Base-by-base conservation (phyloP, 208 protist species). In the Wallacemonas sp. region DNA sequence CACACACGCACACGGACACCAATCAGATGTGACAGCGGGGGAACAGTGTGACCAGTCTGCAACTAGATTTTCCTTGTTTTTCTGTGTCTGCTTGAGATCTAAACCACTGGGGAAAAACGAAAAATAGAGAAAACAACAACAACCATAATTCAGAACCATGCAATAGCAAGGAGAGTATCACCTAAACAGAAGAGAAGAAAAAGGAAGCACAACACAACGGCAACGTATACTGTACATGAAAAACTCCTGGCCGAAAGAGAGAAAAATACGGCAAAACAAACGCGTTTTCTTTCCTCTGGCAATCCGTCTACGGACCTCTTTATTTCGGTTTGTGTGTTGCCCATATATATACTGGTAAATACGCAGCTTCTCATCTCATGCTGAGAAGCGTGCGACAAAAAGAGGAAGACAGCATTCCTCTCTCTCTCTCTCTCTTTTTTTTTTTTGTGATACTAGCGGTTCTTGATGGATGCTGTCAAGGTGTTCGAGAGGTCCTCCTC, bases 401-500 rank as follows among this genome's bases (percentile, higher is more conserved):
- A 62, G 39, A 62, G 62, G 44, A 55, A 46, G 39, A 61, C 61
- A 54, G 2, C 3, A 49, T 49, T 49, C 17, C 17, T 49, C 44
- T 49, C 17, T n/a, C 8, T 69, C 45, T 28, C 28, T 36, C 47
- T 60, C 19, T 53, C 14, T 41, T 41, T 41, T 41, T 41, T 41
- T 41, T 41, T 41, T 41, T 41, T 41, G 36, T 14, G 36, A 6
- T 41, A 8, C 74, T 73, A 65, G 17, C 59, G 55, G 34, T 51
- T 55, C 54, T 82, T 80, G 26, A 82, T 36, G 26, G 79, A 84
- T 4, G 83, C 79, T 30, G 73, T 89, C 9, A 96, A 68, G 12
- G 90, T 93, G 65, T 88, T 79, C 22, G 90, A 96, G 2, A 96
- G 79, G 62, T 94, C 90, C 51, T 96, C 86, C 61, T 96, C 90